Conservation (phyloP, 2,329 filamentous ascomycete genomes). For the Polychaeton citri region DNA sequence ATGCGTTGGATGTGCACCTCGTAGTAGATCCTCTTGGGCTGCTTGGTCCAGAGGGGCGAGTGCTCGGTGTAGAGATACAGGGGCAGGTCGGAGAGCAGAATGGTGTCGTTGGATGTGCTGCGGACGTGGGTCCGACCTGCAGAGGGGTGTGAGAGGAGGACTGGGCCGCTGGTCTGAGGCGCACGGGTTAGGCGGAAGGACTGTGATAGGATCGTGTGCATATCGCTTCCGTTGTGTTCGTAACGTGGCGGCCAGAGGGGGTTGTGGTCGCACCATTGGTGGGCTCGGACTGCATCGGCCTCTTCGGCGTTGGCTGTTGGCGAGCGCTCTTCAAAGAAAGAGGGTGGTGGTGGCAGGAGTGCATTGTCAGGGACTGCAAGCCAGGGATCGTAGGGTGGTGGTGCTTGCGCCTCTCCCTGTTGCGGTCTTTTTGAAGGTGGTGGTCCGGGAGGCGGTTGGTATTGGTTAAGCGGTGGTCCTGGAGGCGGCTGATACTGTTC, state of each 20-base stretch:
- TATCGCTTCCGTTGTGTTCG: conserved; percentile 5
- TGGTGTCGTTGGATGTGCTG: conserved; percentile 39
- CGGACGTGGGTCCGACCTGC: conserved; percentile 37
- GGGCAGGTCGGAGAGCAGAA: conserved; percentile 54
- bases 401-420: conserved; percentile 25
- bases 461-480: conserved; percentile 20
- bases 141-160: conserved; percentile 32
- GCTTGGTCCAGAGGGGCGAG: conserved; percentile 40
- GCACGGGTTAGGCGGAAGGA: conserved; percentile 22
- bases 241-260: conserved; percentile 43
- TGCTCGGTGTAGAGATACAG: conserved; percentile 49
- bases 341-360: conserved; percentile 59
- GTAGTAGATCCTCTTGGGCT: conserved; percentile 53
- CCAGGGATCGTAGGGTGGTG: conserved; percentile 58
- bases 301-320: conserved; percentile 56
- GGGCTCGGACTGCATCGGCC: conserved; percentile 49
- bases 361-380: conserved; percentile 58
- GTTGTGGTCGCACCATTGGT: conserved; percentile 50
- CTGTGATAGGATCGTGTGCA: conserved; percentile 15
- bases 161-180: conserved; percentile 28
- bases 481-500: conserved; percentile 18
- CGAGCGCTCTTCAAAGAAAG: conserved; percentile 51
- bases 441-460: conserved; percentile 7
- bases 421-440: conserved; percentile 6
- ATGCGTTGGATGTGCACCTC: conserved; percentile 47